Percentiles rank a stretch among this genome's conserved stretches.
Conservation (phyloP, 108 stramenopile genomes). For the Cyclotella distinguenda region DNA sequence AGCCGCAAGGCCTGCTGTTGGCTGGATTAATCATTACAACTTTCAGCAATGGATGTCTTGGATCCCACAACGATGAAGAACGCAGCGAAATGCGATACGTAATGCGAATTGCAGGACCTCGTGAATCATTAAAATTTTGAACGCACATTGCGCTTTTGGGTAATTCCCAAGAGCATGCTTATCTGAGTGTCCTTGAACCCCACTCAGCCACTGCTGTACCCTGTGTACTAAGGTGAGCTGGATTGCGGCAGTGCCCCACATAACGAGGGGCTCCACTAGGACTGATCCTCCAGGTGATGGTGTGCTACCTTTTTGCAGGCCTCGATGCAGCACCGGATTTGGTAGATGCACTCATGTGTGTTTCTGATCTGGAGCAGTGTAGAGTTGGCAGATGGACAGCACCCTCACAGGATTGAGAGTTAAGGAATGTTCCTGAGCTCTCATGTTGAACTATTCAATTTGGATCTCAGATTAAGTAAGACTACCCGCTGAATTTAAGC, state of each 20-base stretch:
- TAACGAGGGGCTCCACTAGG: conserved; percentile 28
- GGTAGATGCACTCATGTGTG: conserved; percentile 36
- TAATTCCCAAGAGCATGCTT: conserved; percentile 84
- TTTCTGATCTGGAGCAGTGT: not conserved
- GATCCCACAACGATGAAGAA: conserved; percentile 98
- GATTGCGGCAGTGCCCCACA: conserved; percentile 42
- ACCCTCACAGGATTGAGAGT: not conserved
- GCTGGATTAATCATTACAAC: conserved; percentile 71
- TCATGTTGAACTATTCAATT: conserved; percentile 10
- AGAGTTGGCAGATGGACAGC: not conserved
- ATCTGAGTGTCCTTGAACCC: conserved; percentile 87
- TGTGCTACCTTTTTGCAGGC: conserved; percentile 2
- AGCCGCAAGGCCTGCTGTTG: conserved; percentile 15
- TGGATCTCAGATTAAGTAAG: conserved; percentile 84
- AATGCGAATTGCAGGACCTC: conserved; percentile 95
- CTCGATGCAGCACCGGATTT: conserved; percentile 22
- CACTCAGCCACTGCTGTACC: conserved; percentile 59
- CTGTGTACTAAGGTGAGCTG: conserved; percentile 37
- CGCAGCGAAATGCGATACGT: conserved; percentile 99
- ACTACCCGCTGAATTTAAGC: conserved; percentile 97
- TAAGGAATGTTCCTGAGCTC: conserved; percentile 10
- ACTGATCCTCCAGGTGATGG: conserved; percentile 18
- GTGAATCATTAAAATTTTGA: conserved; percentile 96
- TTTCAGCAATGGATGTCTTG: conserved; percentile 98
- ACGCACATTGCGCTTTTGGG: conserved; percentile 95